Evolutionary conservation across 78 protist genomes (phyloP).

Genomic region (slime mould (Dictyostelium discoideum)): dicty_2.7 NC_007088.5:1343001-1343500

Average conservation of each 20-base stretch:
- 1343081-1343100: not conserved
- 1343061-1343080: not conserved
- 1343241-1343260: not conserved
- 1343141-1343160: not conserved
- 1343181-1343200: not conserved
- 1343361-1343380: not conserved
- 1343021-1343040: not conserved
- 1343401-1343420: not conserved
- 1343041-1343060: not conserved
- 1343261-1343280: not conserved
- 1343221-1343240: not conserved
- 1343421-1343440: not conserved
- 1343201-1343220: not conserved
- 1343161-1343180: not conserved
- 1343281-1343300: not conserved
- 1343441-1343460: not conserved
- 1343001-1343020: not conserved
- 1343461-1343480: slow-evolving; percentile 4
- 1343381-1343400: slow-evolving; percentile 22
- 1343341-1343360: not conserved
- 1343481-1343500: not conserved
- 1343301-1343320: not conserved
- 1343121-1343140: not conserved
- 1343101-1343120: not conserved
- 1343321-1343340: not conserved